These are phyloP conservation scores for Plasmodium ovale DNA, from an alignment of 169 alveolate species.

Conservation along the genomic window DNA sequence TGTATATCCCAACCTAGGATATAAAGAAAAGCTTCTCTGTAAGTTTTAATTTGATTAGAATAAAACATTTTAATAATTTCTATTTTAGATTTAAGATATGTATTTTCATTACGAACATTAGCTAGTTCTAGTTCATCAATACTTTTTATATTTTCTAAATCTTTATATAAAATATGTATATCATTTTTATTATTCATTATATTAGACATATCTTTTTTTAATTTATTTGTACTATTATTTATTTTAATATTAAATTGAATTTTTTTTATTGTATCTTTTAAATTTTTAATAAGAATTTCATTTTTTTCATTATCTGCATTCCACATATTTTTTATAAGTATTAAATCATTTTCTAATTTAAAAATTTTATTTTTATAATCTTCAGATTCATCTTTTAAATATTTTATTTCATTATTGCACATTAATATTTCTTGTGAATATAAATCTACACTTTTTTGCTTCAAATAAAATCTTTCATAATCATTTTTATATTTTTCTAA, in stretches of 20 bases:
- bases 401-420: conserved; percentile 41
- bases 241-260: conserved; percentile 35
- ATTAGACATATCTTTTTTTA: background rate
- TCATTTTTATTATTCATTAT: background rate
- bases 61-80: conserved; percentile 68
- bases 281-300: conserved; percentile 11
- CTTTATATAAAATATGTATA: conserved; percentile 22
- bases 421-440: conserved; percentile 14
- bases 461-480: conserved; percentile 9
- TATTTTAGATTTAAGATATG: conserved; percentile 50
- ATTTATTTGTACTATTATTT: background rate
- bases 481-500: conserved; percentile 48
- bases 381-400: conserved; percentile 43
- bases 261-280: conserved; percentile 44
- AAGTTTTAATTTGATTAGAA: conserved; percentile 62
- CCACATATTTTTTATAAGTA: conserved; percentile 23
- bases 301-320: conserved; percentile 45
- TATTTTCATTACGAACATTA: conserved; percentile 45
- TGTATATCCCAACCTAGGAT: conserved; percentile 72
- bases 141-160: conserved; percentile 13
- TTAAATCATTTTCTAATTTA: conserved; percentile 36
- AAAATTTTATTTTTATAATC: conserved; percentile 38
- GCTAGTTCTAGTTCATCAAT: conserved; percentile 33
- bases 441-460: conserved; percentile 23
- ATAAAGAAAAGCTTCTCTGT: conserved; percentile 67